These are phyloP conservation scores for Colletotrichum musae DNA, from an alignment of 2,329 filamentous ascomycete genomes.

Conservation along the genomic window DNA sequence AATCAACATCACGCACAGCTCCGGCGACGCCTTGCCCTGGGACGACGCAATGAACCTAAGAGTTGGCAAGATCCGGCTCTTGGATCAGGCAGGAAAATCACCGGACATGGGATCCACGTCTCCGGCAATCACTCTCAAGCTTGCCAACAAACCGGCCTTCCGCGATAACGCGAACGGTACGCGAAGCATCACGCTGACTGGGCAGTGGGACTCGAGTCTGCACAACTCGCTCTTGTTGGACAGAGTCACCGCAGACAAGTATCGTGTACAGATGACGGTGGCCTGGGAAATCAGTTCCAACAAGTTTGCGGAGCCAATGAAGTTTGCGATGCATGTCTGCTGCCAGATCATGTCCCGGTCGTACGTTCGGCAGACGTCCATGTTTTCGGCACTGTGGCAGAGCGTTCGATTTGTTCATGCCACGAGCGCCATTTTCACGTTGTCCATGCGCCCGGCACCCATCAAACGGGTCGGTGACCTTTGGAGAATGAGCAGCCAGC, in stretches of 20 bases:
- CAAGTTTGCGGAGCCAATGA: slow-evolving; percentile 89
- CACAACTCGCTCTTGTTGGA: slow-evolving; percentile 96
- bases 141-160: slow-evolving; percentile 83
- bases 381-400: slow-evolving; percentile 91
- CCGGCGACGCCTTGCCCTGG: slow-evolving; percentile 90
- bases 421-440: slow-evolving; percentile 86
- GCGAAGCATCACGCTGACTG: slow-evolving; percentile 86
- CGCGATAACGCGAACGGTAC: slow-evolving; percentile 92
- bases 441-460: slow-evolving; percentile 88
- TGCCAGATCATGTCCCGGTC: slow-evolving; percentile 88
- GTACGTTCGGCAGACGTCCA: slow-evolving; percentile 87
- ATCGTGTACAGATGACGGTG: slow-evolving; percentile 89
- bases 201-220: slow-evolving; percentile 96
- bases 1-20: slow-evolving; percentile 91
- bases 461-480: slow-evolving; percentile 93
- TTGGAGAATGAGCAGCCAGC: slow-evolving; percentile 95
- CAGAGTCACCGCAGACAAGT: slow-evolving; percentile 91
- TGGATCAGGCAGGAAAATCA: slow-evolving; percentile 88
- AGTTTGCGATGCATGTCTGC: slow-evolving; percentile 84
- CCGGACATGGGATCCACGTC: slow-evolving; percentile 82
- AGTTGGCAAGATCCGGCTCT: slow-evolving; percentile 84
- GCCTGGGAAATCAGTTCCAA: slow-evolving; percentile 89
- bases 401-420: slow-evolving; percentile 89
- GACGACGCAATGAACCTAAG: slow-evolving; percentile 83
- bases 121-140: slow-evolving; percentile 82